These are phyloP conservation scores for Tilletia caries DNA, from an alignment of 1,284 basidiomycete genomes.

Conservation along the genomic window DNA sequence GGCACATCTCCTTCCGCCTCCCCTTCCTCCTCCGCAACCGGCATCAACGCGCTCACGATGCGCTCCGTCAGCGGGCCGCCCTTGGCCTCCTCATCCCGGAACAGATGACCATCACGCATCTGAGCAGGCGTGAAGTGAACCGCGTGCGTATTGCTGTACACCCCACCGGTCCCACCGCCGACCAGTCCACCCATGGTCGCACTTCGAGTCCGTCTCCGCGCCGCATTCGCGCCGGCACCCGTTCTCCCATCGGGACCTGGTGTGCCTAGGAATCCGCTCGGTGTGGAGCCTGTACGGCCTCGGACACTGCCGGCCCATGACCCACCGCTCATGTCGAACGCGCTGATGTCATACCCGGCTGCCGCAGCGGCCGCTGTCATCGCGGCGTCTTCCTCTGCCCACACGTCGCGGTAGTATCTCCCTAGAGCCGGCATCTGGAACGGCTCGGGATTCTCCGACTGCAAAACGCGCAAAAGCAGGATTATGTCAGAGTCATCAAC, in stretches of 20 bases:
- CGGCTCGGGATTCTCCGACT: constrained; percentile 75
- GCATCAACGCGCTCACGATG: constrained; percentile 36
- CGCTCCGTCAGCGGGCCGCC: constrained; percentile 44
- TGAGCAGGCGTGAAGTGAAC: constrained; percentile 31
- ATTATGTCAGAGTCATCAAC: background rate
- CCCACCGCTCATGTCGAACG: background rate
- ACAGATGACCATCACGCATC: constrained; percentile 40
- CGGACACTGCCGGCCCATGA: background rate
- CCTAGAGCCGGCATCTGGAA: constrained; percentile 82
- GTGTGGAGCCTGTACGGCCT: constrained; percentile 5
- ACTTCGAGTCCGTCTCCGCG: background rate
- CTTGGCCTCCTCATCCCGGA: constrained; percentile 36
- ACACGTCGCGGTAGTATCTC: constrained; percentile 76
- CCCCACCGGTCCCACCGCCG: constrained; percentile 4
- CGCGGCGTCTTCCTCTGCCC: constrained; percentile 80
- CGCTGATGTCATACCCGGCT: background rate
- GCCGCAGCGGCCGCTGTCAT: constrained; percentile 1
- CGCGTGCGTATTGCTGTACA: constrained; percentile 18
- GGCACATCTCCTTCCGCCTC: background rate
- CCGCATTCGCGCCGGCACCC: background rate
- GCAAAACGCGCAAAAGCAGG: background rate
- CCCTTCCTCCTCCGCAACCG: constrained; percentile 16
- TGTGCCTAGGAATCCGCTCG: background rate
- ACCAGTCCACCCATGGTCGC: background rate
- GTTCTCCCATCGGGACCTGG: background rate